Percentiles rank a stretch among this genome's conserved stretches.
These are phyloP conservation scores for Falciphora oryzae DNA, from an alignment of 2,329 filamentous ascomycete species.

Conservation along the genomic window DNA sequence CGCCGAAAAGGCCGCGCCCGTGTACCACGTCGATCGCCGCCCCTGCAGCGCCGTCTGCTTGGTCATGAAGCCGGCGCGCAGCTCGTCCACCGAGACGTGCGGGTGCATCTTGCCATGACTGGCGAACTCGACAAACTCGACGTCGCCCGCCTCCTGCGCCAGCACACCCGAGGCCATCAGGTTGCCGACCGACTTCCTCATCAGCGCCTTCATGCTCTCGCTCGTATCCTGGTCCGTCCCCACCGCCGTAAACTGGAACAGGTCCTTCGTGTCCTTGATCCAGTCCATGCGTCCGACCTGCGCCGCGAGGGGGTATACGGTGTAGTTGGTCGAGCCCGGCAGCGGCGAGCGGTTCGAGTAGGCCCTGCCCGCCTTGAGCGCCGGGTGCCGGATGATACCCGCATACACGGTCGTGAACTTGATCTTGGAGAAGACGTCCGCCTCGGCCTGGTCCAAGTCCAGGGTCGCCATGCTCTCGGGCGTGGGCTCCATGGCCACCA, in stretches of 20 bases:
- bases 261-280: slow-evolving; percentile 23
- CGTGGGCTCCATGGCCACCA: slow-evolving; percentile 31
- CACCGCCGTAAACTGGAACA: slow-evolving; percentile 26
- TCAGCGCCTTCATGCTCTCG: slow-evolving; percentile 20
- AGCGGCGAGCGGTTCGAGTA: slow-evolving; percentile 19
- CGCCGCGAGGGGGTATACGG: slow-evolving; percentile 18
- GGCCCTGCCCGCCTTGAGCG: slow-evolving; percentile 16
- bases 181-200: slow-evolving; percentile 22
- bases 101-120: slow-evolving; percentile 32
- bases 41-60: slow-evolving; percentile 37
- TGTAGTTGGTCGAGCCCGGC: slow-evolving; percentile 19
- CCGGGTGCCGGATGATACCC: slow-evolving; percentile 21
- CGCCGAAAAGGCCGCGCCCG: slow-evolving; percentile 32
- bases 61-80: slow-evolving; percentile 34
- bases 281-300: slow-evolving; percentile 24
- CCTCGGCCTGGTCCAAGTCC: slow-evolving; percentile 26
- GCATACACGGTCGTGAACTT: slow-evolving; percentile 19
- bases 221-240: slow-evolving; percentile 18
- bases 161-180: slow-evolving; percentile 24
- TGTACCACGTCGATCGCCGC: slow-evolving; percentile 38
- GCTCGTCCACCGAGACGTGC: slow-evolving; percentile 25
- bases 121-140: slow-evolving; percentile 28
- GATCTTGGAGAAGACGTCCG: slow-evolving; percentile 28
- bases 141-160: slow-evolving; percentile 16
- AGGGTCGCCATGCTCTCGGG: slow-evolving; percentile 26